A percentile compares a stretch with the other conserved stretches of the same genome.
Conservation (phyloP, 148 eudicot species). For the Bassia scoparia region DNA sequence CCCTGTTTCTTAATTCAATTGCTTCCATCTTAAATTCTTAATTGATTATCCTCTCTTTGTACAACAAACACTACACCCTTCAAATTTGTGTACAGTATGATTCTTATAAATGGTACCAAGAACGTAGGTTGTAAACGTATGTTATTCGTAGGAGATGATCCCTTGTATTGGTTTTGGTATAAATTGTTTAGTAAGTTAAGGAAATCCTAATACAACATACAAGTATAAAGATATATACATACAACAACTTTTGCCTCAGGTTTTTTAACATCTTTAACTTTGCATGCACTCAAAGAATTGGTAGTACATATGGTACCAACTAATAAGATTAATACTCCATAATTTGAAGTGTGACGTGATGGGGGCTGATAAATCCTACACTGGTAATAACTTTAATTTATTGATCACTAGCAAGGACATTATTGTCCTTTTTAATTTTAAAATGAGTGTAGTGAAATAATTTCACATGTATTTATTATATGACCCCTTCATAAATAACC, state of each 20-base stretch:
- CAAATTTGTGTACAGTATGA: background rate
- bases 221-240: no score
- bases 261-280: constrained; percentile 13
- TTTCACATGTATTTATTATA: no score
- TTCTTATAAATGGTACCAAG: background rate
- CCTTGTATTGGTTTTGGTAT: constrained; percentile 36
- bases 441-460: no score
- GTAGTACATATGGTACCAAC: constrained; percentile 1
- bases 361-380: no score
- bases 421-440: no score
- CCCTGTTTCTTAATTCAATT: constrained; percentile 34
- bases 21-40: constrained; percentile 38
- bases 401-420: no score
- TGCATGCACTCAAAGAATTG: constrained; percentile 34
- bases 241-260: constrained; percentile 15
- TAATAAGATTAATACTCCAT: no score
- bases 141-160: constrained; percentile 23
- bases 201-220: background rate
- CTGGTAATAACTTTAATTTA: no score
- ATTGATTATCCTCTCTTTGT: background rate
- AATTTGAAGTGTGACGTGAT: no score
- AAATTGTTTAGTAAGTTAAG: constrained; percentile 40
- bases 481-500: no score
- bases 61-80: background rate
- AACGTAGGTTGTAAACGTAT: background rate